Percentiles rank a stretch among this genome's conserved stretches.
These are phyloP conservation scores for Aspergillus tanneri DNA, from an alignment of 2,329 filamentous ascomycete species.

Conservation along the genomic window DNA sequence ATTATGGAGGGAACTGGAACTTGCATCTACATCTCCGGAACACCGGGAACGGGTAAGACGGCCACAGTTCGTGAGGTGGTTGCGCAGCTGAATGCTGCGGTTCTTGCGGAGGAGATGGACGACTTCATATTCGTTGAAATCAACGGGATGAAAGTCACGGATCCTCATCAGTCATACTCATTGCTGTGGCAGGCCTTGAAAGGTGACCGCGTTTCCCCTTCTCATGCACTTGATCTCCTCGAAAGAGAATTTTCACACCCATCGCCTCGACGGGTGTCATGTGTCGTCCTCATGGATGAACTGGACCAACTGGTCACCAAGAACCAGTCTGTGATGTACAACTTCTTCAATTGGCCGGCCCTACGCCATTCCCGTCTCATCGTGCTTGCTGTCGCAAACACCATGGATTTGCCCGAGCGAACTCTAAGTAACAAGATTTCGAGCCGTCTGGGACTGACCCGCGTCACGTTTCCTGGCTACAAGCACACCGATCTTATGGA, in stretches of 20 bases:
- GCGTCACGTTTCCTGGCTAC: constrained; percentile 96
- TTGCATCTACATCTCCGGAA: constrained; percentile 99
- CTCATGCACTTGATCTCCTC: constrained; percentile 85
- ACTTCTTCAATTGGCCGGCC: constrained; percentile 99
- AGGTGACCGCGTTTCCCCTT: constrained; percentile 85
- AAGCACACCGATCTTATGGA: constrained; percentile 96
- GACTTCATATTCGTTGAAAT: constrained; percentile 99
- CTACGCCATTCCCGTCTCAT: constrained; percentile 88
- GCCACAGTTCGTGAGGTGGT: constrained; percentile 96
- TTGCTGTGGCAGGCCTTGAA: constrained; percentile 94
- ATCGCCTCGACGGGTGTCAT: constrained; percentile 85
- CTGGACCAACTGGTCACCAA: constrained; percentile 96
- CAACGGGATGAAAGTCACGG: constrained; percentile 99
- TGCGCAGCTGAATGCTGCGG: constrained; percentile 80
- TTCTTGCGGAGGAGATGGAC: constrained; percentile 85
- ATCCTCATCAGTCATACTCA: constrained; percentile 94
- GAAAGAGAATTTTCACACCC: constrained; percentile 92
- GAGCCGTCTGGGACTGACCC: constrained; percentile 80
- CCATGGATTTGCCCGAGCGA: constrained; percentile 95
- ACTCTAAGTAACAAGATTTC: constrained; percentile 98
- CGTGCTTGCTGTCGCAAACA: constrained; percentile 95
- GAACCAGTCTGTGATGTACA: constrained; percentile 99
- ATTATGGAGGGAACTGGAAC: constrained; percentile 91
- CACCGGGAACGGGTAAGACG: constrained; percentile 94
- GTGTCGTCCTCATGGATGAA: constrained; percentile 97